A percentile compares a stretch with the other conserved stretches of the same genome.
These are phyloP conservation scores for Boletus speciosus DNA, from an alignment of 768 basidiomycete genomes.

Conservation along the genomic window DNA sequence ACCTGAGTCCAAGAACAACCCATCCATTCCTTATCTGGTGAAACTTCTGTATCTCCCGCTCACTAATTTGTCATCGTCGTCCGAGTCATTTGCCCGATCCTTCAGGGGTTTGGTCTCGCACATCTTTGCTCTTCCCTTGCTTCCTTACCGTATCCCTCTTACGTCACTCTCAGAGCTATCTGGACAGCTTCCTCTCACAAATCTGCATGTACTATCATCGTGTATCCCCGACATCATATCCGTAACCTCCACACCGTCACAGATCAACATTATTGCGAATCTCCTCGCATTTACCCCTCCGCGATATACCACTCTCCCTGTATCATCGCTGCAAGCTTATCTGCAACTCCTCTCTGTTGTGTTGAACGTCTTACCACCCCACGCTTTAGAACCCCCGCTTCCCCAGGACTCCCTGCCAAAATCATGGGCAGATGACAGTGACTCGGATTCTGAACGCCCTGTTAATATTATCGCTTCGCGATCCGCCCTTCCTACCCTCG, in stretches of 20 bases:
- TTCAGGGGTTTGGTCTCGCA: constrained; percentile 44
- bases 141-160: constrained; percentile 73
- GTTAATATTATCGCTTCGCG: constrained; percentile 35
- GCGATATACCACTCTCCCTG: constrained; percentile 50
- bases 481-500: constrained; percentile 41
- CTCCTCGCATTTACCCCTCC: constrained; percentile 61
- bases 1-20: constrained; percentile 48
- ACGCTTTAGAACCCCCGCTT: constrained; percentile 47
- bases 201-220: constrained; percentile 33
- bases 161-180: constrained; percentile 62
- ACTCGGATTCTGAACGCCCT: constrained; percentile 37
- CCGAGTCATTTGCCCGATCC: constrained; percentile 23
- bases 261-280: constrained; percentile 69
- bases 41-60: constrained; percentile 28
- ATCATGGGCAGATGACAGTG: constrained; percentile 33
- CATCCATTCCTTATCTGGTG: constrained; percentile 28
- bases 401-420: constrained; percentile 10
- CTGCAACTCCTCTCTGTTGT: constrained; percentile 50
- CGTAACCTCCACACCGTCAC: constrained; percentile 29
- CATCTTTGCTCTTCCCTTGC: constrained; percentile 69
- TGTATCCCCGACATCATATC: constrained; percentile 30
- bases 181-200: constrained; percentile 55
- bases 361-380: constrained; percentile 50
- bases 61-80: constrained; percentile 21
- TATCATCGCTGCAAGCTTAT: constrained; percentile 48